phyloP scores from a whole-genome alignment of 1,139 yeast genomes.

The Geotrichum bryndzae region DNA sequence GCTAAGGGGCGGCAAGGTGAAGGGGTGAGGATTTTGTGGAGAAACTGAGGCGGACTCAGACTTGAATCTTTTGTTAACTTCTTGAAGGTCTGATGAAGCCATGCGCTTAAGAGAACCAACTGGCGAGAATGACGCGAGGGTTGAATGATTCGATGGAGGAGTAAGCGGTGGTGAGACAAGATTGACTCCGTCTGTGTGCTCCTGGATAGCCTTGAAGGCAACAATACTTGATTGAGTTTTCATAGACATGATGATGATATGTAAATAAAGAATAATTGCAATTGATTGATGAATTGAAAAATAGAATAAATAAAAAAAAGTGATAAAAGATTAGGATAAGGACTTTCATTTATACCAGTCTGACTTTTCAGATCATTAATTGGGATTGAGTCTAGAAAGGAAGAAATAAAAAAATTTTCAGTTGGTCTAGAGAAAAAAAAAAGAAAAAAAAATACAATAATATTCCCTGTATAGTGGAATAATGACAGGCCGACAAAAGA shows the following conservation, averaged over 20 bases:
- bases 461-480: neutral
- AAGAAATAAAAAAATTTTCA: neutral
- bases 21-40: slow-evolving; percentile 6
- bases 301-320: neutral
- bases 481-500: neutral
- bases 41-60: neutral
- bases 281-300: neutral
- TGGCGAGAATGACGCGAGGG: slow-evolving; percentile 7
- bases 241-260: neutral
- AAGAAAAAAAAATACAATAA: neutral
- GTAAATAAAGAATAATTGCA: neutral
- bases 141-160: slow-evolving; percentile 3
- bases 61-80: neutral
- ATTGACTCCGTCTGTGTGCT: neutral
- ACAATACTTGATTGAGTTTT: neutral
- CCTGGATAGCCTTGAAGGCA: neutral
- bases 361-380: neutral
- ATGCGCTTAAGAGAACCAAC: neutral
- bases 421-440: neutral
- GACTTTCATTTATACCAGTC: neutral
- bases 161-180: slow-evolving; percentile 12
- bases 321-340: neutral
- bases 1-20: neutral
- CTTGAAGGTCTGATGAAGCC: neutral
- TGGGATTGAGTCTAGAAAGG: neutral